phyloP scores from a whole-genome alignment of 1,139 yeast species.

The Blastobotrys indianensis region DNA sequence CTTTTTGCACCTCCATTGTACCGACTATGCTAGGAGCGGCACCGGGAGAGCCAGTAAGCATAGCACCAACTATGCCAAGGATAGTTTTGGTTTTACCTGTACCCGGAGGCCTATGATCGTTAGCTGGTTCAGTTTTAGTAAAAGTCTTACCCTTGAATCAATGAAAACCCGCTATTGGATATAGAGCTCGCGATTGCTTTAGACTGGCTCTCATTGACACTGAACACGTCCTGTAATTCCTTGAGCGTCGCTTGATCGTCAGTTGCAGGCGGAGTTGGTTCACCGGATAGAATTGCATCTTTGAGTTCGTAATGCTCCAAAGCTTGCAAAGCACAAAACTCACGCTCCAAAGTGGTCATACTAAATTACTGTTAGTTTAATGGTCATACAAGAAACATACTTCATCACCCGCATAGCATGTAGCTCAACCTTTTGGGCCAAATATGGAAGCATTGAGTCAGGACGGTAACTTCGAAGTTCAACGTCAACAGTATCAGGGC shows the following conservation, averaged over 20 bases:
- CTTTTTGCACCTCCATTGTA: constrained; percentile 10
- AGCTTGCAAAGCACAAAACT: constrained; percentile 76
- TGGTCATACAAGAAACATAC: constrained; percentile 15
- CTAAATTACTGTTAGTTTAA: constrained; percentile 14
- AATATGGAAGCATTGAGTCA: constrained; percentile 45
- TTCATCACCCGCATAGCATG: constrained; percentile 71
- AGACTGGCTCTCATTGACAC: constrained; percentile 85
- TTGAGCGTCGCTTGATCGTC: constrained; percentile 39
- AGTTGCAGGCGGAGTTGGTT: constrained; percentile 46
- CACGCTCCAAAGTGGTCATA: constrained; percentile 91
- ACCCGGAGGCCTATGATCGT: constrained; percentile 63
- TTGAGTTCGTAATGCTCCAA: constrained; percentile 73
- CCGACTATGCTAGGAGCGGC: constrained; percentile 32
- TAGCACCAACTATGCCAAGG: constrained; percentile 81
- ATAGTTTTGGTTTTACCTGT: constrained; percentile 98
- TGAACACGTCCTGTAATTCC: constrained; percentile 40
- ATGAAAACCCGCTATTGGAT: constrained; percentile 65
- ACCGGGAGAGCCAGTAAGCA: constrained; percentile 44
- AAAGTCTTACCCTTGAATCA: constrained; percentile 66
- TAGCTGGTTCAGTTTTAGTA: constrained; percentile 1
- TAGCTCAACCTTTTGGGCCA: constrained; percentile 60
- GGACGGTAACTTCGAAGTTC: constrained; percentile 60
- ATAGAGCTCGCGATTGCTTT: constrained; percentile 75
- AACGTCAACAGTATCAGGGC: constrained; percentile 64
- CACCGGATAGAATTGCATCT: constrained; percentile 57